Evolutionary conservation across 805 yeast genomes (phyloP).

Genomic region (Ogataea dorogensis): DNA sequence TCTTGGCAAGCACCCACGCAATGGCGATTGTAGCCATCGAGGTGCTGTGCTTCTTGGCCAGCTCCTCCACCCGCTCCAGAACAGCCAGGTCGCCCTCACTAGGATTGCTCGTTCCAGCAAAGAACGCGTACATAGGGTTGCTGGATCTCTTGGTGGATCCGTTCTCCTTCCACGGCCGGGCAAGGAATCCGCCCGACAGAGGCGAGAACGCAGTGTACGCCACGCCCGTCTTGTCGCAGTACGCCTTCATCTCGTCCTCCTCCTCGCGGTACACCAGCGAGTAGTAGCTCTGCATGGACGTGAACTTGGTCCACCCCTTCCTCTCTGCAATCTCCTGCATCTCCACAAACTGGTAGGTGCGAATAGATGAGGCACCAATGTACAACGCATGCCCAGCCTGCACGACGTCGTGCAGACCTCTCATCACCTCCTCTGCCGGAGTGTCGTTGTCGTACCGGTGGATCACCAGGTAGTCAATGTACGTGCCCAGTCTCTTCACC

Average conservation of each 20-base stretch:
- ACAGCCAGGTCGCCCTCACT: constrained; percentile 34
- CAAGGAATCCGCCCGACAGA: constrained; percentile 43
- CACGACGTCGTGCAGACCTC: constrained; percentile 52
- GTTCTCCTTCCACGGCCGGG: constrained; percentile 40
- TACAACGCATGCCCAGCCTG: constrained; percentile 49
- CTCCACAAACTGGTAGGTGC: constrained; percentile 51
- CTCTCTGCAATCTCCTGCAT: constrained; percentile 57
- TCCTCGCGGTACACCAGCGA: constrained; percentile 59
- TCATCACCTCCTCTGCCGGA: constrained; percentile 55
- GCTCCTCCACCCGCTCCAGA: constrained; percentile 51
- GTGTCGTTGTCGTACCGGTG: constrained; percentile 51
- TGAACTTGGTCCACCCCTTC: constrained; percentile 55
- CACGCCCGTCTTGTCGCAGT: constrained; percentile 49
- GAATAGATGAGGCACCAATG: constrained; percentile 64
- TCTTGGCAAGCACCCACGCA: constrained; percentile 55
- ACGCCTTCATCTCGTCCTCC: constrained; percentile 61
- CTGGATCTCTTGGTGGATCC: constrained; percentile 9
- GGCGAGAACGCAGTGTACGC: constrained; percentile 65
- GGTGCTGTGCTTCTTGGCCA: constrained; percentile 46
- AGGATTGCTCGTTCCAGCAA: constrained; percentile 19
- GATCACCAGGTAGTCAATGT: constrained; percentile 54
- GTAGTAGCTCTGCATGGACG: constrained; percentile 58
- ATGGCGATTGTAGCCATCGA: constrained; percentile 54
- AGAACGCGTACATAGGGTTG: background rate
- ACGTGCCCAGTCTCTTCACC: constrained; percentile 49